Conservation (phyloP, 495 filamentous ascomycete species). For the Penicillium desertorum region DNA sequence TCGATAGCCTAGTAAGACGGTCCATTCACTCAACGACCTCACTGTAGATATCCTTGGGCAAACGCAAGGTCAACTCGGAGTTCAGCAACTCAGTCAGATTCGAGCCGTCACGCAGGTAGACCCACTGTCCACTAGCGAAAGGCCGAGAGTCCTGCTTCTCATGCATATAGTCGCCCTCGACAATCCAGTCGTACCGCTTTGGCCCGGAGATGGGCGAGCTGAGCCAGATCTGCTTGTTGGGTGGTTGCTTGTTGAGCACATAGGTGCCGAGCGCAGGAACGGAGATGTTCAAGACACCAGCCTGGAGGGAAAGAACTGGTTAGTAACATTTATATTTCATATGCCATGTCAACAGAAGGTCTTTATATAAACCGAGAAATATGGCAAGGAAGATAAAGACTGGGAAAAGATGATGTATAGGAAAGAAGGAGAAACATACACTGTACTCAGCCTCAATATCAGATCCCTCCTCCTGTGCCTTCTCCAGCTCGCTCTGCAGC, state of each 20-base stretch:
- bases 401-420: not conserved
- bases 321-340: not conserved
- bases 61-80: constrained; percentile 57
- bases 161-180: constrained; percentile 65
- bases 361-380: not conserved
- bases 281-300: constrained; percentile 77
- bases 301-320: constrained; percentile 43
- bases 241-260: constrained; percentile 95
- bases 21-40: constrained; percentile 22
- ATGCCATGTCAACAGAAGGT: too few species aligned
- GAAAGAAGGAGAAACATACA: constrained; percentile 32
- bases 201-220: constrained; percentile 89
- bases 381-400: not conserved
- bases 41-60: constrained; percentile 46
- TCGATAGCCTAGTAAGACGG: not conserved
- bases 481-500: constrained; percentile 48
- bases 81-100: constrained; percentile 70
- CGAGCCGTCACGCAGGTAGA: constrained; percentile 78
- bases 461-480: constrained; percentile 42
- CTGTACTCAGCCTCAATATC: constrained; percentile 60
- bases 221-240: constrained; percentile 97
- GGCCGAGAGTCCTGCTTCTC: constrained; percentile 69
- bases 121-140: constrained; percentile 61
- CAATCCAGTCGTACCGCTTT: constrained; percentile 86
- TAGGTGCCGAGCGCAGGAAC: constrained; percentile 71